A percentile compares a stretch with the other conserved stretches of the same genome.
These are phyloP conservation scores for Vigna radiata DNA, from an alignment of 306 rosid species.

Conservation along the genomic window DNA sequence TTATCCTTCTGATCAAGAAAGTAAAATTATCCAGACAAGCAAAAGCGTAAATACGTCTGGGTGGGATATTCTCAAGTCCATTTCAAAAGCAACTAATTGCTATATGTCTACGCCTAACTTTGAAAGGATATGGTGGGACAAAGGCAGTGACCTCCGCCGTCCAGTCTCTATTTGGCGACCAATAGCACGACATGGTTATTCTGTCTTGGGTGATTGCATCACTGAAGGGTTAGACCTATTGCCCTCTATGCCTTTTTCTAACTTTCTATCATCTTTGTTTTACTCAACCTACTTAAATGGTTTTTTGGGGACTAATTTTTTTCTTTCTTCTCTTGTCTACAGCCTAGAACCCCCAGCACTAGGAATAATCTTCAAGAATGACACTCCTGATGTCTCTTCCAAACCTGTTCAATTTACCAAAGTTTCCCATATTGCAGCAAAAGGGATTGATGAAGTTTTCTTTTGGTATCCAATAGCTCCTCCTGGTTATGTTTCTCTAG, in stretches of 20 bases:
- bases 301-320: slow-evolving; percentile 35
- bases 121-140: slow-evolving; percentile 99
- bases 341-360: slow-evolving; percentile 97
- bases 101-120: slow-evolving; percentile 87
- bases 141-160: slow-evolving; percentile 79
- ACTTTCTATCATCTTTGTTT: slow-evolving; percentile 13
- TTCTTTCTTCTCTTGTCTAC: slow-evolving; percentile 47
- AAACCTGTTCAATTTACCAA: slow-evolving; percentile 95
- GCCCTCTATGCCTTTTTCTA: slow-evolving; percentile 17
- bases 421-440: slow-evolving; percentile 80
- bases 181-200: slow-evolving; percentile 74
- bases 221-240: slow-evolving; percentile 85
- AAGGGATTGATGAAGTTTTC: slow-evolving; percentile 88
- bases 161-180: slow-evolving; percentile 99
- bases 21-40: slow-evolving; percentile 58
- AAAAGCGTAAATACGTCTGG: slow-evolving; percentile 71
- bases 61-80: slow-evolving; percentile 81
- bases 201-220: slow-evolving; percentile 88
- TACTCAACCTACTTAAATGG: slow-evolving; percentile 21
- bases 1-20: slow-evolving; percentile 52
- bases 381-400: slow-evolving; percentile 80
- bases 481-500: slow-evolving; percentile 97
- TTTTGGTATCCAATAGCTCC: slow-evolving; percentile 98
- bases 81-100: slow-evolving; percentile 74
- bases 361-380: slow-evolving; percentile 85